Conservation (phyloP, 1,139 yeast genomes). For the Oligophagozyma castellii region DNA sequence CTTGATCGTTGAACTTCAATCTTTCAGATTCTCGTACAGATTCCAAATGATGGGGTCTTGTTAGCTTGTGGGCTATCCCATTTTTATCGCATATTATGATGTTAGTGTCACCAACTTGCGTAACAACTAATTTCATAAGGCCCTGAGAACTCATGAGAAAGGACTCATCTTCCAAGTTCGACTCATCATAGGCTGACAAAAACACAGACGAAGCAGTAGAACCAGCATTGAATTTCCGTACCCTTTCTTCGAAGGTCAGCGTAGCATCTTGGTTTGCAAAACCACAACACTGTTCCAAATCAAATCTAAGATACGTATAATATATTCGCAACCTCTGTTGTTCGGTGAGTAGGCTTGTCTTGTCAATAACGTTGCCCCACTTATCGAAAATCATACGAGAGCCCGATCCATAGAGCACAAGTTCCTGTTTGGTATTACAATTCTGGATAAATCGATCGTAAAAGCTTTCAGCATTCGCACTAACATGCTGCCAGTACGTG, state of each 20-base stretch:
- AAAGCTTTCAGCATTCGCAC: slow-evolving; percentile 33
- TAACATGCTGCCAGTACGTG: slow-evolving; percentile 82
- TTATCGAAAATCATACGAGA: slow-evolving; percentile 26
- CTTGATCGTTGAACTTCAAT: slow-evolving; percentile 20
- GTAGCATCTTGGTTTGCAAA: slow-evolving; percentile 7
- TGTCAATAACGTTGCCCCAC: slow-evolving; percentile 25
- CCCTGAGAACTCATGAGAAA: slow-evolving; percentile 56
- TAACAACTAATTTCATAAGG: slow-evolving; percentile 58
- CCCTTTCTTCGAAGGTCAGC: slow-evolving; percentile 21
- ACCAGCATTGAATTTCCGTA: slow-evolving; percentile 37
- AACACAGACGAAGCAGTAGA: slow-evolving; percentile 75
- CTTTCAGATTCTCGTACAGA: slow-evolving; percentile 68
- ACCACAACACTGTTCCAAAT: slow-evolving; percentile 31
- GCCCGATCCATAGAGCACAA: slow-evolving; percentile 20
- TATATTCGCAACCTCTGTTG: slow-evolving; percentile 37
- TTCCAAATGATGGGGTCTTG: slow-evolving; percentile 77
- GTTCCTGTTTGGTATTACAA: slow-evolving; percentile 28
- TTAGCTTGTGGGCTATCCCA: slow-evolving; percentile 70
- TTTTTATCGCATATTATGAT: slow-evolving; percentile 66
- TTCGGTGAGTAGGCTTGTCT: slow-evolving; percentile 21
- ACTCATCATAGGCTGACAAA: slow-evolving; percentile 26
- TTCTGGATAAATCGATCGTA: slow-evolving; percentile 31
- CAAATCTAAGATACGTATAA: slow-evolving; percentile 48
- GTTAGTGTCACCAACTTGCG: slow-evolving; percentile 92
- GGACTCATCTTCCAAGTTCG: slow-evolving; percentile 24